Base-by-base conservation (phyloP, 2,329 filamentous ascomycete genomes). In the Ramichloridium luteum region DNA sequence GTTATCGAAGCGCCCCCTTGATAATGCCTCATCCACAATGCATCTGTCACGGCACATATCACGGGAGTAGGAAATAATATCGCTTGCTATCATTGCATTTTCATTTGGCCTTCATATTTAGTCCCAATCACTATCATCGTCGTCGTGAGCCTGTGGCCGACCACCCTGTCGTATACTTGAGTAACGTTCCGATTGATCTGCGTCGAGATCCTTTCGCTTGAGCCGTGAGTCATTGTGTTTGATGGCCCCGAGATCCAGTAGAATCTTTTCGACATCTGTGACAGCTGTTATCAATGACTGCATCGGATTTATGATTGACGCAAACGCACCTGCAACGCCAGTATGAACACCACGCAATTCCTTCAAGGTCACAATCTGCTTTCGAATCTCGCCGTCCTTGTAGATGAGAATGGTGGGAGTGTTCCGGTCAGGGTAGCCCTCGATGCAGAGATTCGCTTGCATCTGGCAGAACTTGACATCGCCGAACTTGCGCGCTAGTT, bases 401-500 rank as follows among this genome's bases (percentile, higher is more conserved):
- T 98, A 98, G 0, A 93, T 72, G 40, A 98, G 54, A 20, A 98
- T 84, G 0, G 90, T 98, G 2, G 90, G 90, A 36, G 85, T 93
- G 56, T 98, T 98, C 35, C 72, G 71, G 49, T 96, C 90, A 2
- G 90, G 90, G 57, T 98, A 98, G 25, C 84, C 84, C 56, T 96
- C 90, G 46, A 98, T 94, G 36, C 90, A 93, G 61, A 94, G 74
- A 51, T 84, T 77, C 5, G 78, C 90, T 46, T 78, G 73, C 46
- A 98, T 96, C 61, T 96, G 83, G 56, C 88, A 96, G 59, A 98
- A 98, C 61, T 98, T 98, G 56, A 98, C 66, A 43, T 98, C 88
- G 13, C 85, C 84, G 51, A 85, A 98, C 50, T 88, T 84, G 37
- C 60, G 62, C 1, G 90, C 88, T 25, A 90, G 70, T 50, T 85